Conservation (phyloP, 805 yeast genomes). For the Nakazawaea ishiwadae region DNA sequence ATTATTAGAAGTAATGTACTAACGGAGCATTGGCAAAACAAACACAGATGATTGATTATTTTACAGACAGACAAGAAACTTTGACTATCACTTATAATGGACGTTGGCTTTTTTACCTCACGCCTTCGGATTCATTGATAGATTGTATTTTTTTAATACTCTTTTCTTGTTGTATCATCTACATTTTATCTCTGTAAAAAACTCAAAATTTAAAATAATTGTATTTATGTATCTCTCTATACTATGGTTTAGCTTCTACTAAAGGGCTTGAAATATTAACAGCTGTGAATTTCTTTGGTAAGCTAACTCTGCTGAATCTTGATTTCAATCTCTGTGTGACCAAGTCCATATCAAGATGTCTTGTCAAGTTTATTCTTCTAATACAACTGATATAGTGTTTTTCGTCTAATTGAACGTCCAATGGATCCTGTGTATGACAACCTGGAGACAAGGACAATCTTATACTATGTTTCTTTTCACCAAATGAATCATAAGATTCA, state of each 20-base stretch:
- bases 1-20: conserved; percentile 34
- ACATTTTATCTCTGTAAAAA: neutral
- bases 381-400: conserved; percentile 96
- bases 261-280: conserved; percentile 77
- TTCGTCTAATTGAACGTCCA: conserved; percentile 93
- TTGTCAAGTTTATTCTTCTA: conserved; percentile 82
- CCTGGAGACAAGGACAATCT: conserved; percentile 95
- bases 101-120: neutral
- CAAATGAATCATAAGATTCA: conserved; percentile 67
- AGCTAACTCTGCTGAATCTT: conserved; percentile 77
- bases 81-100: conserved; percentile 3
- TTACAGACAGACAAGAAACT: neutral
- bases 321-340: conserved; percentile 77
- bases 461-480: conserved; percentile 81
- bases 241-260: conserved; percentile 13
- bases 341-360: conserved; percentile 89
- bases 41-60: conserved; percentile 7
- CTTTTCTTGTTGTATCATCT: neutral
- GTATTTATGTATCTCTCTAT: neutral
- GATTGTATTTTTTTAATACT: neutral
- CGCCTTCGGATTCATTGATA: conserved; percentile 1
- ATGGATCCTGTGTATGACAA: conserved; percentile 95
- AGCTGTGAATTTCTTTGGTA: conserved; percentile 90
- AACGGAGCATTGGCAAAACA: conserved; percentile 57
- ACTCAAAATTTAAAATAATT: neutral